Evolutionary conservation across 495 filamentous ascomycete species (phyloP).

Genomic region (Xylaria bambusicola): DNA sequence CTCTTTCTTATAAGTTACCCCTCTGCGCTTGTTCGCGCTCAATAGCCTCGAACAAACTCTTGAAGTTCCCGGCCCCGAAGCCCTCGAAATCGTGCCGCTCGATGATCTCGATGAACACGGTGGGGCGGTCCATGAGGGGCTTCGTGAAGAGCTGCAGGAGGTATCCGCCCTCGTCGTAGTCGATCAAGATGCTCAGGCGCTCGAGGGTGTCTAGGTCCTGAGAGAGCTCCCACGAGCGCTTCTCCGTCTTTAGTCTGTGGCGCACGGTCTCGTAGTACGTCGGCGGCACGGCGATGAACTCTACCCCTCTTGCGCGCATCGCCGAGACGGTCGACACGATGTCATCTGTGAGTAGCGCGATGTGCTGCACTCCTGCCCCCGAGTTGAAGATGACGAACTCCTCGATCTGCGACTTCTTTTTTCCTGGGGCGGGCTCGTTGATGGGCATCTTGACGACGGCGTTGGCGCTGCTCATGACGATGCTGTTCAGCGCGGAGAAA

Average conservation of each 20-base stretch:
- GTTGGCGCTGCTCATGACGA: slow-evolving; percentile 85
- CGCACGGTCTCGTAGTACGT: slow-evolving; percentile 82
- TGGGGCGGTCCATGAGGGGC: slow-evolving; percentile 89
- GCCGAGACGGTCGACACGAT: slow-evolving; percentile 75
- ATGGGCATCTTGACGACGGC: slow-evolving; percentile 89
- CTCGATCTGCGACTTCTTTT: slow-evolving; percentile 86
- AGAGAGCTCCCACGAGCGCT: slow-evolving; percentile 55
- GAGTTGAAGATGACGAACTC: slow-evolving; percentile 88
- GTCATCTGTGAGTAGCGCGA: slow-evolving; percentile 77
- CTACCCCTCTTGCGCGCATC: slow-evolving; percentile 75
- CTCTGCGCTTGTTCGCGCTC: slow-evolving; percentile 83
- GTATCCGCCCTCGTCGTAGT: slow-evolving; percentile 90
- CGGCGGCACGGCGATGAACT: slow-evolving; percentile 83
- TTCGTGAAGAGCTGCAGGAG: slow-evolving; percentile 86
- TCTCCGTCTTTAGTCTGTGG: slow-evolving; percentile 60
- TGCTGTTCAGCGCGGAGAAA: slow-evolving; percentile 77
- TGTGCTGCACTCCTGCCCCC: slow-evolving; percentile 87
- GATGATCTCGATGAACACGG: slow-evolving; percentile 93
- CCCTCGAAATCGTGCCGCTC: slow-evolving; percentile 83
- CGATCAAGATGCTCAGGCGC: slow-evolving; percentile 78
- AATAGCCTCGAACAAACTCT: slow-evolving; percentile 88
- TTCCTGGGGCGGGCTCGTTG: slow-evolving; percentile 89
- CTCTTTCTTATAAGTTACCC: slow-evolving; percentile 68
- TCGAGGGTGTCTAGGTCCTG: slow-evolving; percentile 77
- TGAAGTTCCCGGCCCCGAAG: slow-evolving; percentile 95